These are phyloP conservation scores for Eucalyptus tenuipes DNA, from an alignment of 345 rosid species.

Conservation along the genomic window DNA sequence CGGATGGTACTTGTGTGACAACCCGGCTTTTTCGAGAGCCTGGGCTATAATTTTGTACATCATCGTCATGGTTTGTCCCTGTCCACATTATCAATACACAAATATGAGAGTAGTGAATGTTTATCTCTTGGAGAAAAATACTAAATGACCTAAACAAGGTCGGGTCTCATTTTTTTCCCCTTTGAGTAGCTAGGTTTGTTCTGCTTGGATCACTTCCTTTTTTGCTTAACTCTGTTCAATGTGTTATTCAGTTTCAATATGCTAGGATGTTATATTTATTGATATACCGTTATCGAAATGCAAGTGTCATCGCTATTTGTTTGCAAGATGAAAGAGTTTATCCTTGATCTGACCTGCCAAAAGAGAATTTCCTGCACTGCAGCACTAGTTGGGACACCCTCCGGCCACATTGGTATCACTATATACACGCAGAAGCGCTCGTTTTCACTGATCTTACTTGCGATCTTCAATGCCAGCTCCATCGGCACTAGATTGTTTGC, in stretches of 20 bases:
- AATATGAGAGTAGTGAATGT: background rate
- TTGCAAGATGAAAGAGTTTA: background rate
- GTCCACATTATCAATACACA: background rate
- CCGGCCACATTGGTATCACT: conserved; percentile 70
- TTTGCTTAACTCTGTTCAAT: background rate
- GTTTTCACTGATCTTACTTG: conserved; percentile 35
- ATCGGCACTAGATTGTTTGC: conserved; percentile 62
- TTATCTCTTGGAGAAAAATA: background rate
- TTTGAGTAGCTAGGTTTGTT: background rate
- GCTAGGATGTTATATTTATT: background rate
- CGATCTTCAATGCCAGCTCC: conserved; percentile 60
- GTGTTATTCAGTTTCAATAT: background rate
- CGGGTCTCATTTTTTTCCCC: background rate
- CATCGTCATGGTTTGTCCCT: conserved; percentile 67
- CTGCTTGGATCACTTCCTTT: background rate
- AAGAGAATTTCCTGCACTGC: conserved; percentile 59
- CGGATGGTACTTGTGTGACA: conserved; percentile 24
- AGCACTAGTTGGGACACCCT: conserved; percentile 51
- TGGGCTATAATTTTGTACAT: conserved; percentile 48
- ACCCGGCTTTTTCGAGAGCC: conserved; percentile 32
- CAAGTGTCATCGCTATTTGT: background rate
- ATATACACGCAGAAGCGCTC: conserved; percentile 44
- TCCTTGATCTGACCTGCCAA: conserved; percentile 38
- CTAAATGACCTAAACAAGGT: background rate
- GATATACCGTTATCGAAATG: background rate